phyloP scores from a whole-genome alignment of 768 basidiomycete species.

The Kwoniella sp. region DNA sequence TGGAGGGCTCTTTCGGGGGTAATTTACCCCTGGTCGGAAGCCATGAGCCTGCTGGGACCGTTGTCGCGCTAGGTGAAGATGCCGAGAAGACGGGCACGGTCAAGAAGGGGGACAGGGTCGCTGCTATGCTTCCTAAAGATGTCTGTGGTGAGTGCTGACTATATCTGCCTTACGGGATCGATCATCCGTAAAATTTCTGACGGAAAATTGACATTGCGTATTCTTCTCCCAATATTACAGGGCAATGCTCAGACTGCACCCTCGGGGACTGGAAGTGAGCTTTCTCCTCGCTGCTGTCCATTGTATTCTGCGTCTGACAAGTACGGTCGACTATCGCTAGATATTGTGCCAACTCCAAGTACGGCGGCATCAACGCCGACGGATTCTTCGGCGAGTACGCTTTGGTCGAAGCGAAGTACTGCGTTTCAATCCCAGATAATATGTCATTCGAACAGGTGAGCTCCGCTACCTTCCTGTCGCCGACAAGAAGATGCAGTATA shows the following conservation, averaged over 20 bases:
- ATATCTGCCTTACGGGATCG: no score
- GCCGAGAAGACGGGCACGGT: conserved; percentile 4
- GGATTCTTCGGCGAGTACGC: conserved; percentile 27
- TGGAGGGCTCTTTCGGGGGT: conserved; percentile 13
- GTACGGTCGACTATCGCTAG: no score
- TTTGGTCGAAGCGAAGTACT: conserved; percentile 20
- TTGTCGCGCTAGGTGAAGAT: conserved; percentile 18
- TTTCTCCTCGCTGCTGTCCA: no score
- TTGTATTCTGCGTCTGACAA: no score
- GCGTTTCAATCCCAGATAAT: conserved; percentile 11
- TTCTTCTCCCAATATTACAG: no score
- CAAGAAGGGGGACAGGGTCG: conserved; percentile 20
- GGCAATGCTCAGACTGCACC: conserved; percentile 20
- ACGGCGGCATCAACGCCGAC: conserved; percentile 23
- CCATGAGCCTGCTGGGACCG: conserved; percentile 35
- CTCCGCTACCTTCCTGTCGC: no score
- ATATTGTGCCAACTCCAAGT: conserved; percentile 20
- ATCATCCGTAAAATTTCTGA: no score
- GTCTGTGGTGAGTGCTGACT: conserved; percentile 15
- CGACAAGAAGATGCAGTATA: background rate
- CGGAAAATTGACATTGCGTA: no score
- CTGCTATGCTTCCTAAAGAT: conserved; percentile 10
- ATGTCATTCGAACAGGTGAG: conserved; percentile 25
- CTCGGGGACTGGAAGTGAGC: conserved; percentile 22
- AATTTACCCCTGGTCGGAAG: conserved; percentile 22